Evolutionary conservation across 2,329 filamentous ascomycete species (phyloP).

Genomic region (Torrubiellomyces zombiae): DNA sequence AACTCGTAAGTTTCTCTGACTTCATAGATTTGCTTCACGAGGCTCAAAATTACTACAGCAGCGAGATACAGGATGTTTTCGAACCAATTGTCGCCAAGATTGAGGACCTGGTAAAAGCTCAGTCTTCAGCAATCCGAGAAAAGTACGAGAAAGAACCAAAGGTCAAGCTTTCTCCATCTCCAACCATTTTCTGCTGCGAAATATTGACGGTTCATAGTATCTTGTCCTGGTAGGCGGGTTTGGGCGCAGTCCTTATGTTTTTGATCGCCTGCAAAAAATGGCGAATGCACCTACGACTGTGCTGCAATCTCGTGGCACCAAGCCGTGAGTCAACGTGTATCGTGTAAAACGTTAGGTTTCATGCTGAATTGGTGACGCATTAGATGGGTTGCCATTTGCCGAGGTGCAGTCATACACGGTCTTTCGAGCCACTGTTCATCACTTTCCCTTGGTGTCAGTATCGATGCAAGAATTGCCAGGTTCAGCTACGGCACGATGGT

Average conservation of each 20-base stretch:
- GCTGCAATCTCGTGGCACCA: constrained; percentile 13
- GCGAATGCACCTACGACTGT: constrained; percentile 6
- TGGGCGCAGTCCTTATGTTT: constrained; percentile 16
- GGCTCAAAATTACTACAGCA: neutral
- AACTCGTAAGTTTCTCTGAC: too few species aligned
- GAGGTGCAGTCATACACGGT: constrained; percentile 15
- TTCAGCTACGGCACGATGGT: constrained; percentile 10
- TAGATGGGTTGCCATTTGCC: constrained; percentile 19
- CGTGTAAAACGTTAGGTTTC: neutral
- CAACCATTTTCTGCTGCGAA: neutral
- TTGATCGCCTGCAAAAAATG: constrained; percentile 4
- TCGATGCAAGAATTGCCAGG: constrained; percentile 11
- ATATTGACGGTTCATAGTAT: constrained; percentile 12
- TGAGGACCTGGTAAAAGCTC: constrained; percentile 8
- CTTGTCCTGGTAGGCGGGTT: constrained; percentile 23
- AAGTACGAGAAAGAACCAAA: constrained; percentile 9
- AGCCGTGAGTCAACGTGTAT: constrained; percentile 14
- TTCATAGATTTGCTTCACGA: too few species aligned
- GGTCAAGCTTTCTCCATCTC: too few species aligned
- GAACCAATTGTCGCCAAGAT: constrained; percentile 8
- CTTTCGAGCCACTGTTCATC: constrained; percentile 3
- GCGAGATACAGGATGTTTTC: constrained; percentile 6
- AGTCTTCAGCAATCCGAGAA: constrained; percentile 7
- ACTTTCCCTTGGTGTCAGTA: neutral
- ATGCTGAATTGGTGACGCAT: neutral